Percentiles rank a stretch among this genome's conserved stretches.
These are phyloP conservation scores for Pinus tabuliformis DNA, from an alignment of 75 land plant species.

Conservation along the genomic window DNA sequence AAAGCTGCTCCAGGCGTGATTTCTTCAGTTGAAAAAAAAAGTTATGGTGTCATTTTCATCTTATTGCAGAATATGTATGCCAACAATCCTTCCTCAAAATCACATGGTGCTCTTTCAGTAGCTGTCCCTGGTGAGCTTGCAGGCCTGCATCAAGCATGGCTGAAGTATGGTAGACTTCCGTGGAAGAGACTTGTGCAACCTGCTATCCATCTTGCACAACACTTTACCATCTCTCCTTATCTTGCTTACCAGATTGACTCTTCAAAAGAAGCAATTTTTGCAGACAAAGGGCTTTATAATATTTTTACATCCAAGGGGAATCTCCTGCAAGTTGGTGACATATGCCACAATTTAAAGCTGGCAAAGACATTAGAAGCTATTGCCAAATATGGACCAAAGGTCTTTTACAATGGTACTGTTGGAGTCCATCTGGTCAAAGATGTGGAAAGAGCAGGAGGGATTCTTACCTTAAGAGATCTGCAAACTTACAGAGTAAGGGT, in stretches of 20 bases:
- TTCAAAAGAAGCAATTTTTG: slow-evolving; percentile 35
- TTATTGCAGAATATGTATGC: slow-evolving; percentile 71
- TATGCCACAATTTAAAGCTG: slow-evolving; percentile 35
- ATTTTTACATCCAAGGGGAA: slow-evolving; percentile 56
- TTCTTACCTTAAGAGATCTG: slow-evolving; percentile 61
- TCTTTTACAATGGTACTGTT: slow-evolving; percentile 67
- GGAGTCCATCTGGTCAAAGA: slow-evolving; percentile 54
- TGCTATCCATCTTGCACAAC: slow-evolving; percentile 55
- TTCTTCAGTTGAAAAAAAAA: neutral
- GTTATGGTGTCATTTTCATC: neutral
- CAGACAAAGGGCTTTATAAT: slow-evolving; percentile 44
- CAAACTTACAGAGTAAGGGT: slow-evolving; percentile 45
- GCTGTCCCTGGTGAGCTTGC: slow-evolving; percentile 82
- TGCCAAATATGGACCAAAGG: slow-evolving; percentile 46
- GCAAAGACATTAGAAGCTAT: slow-evolving; percentile 50
- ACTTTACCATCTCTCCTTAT: slow-evolving; percentile 72
- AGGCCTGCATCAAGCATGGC: slow-evolving; percentile 68
- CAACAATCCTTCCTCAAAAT: slow-evolving; percentile 33
- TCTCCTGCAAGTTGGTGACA: slow-evolving; percentile 50
- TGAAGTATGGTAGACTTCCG: slow-evolving; percentile 60
- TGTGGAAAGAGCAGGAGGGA: slow-evolving; percentile 60
- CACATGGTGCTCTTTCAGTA: slow-evolving; percentile 50
- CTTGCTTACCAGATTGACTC: slow-evolving; percentile 40
- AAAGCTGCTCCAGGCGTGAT: too few relatives aligned
- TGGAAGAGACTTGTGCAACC: slow-evolving; percentile 69